Conservation (phyloP, 2,329 filamentous ascomycete genomes). For the Coleophoma eucalyptorum region DNA sequence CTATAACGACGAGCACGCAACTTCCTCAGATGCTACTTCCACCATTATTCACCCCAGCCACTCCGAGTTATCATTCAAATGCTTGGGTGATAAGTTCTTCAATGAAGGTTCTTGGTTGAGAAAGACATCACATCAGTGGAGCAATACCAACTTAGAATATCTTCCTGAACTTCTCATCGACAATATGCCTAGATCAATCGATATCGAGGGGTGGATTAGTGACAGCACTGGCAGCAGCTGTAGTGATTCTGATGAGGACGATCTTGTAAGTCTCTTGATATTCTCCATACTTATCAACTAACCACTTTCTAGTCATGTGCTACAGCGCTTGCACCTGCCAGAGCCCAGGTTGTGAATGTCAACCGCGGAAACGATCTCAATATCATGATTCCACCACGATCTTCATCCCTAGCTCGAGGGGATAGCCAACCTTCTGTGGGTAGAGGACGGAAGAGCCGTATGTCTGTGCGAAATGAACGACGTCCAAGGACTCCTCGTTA, state of each 20-base stretch:
- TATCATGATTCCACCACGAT: slow-evolving; percentile 13
- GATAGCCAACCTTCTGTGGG: neutral
- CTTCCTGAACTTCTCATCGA: slow-evolving; percentile 5
- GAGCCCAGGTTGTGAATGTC: slow-evolving; percentile 19
- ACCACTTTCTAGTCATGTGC: slow-evolving; percentile 14
- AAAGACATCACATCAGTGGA: slow-evolving; percentile 4
- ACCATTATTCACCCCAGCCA: neutral
- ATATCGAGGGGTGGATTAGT: slow-evolving; percentile 19
- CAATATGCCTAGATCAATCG: slow-evolving; percentile 5
- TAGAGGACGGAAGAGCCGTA: slow-evolving; percentile 6
- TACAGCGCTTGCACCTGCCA: slow-evolving; percentile 16
- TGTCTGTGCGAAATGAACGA: neutral
- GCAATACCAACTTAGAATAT: neutral
- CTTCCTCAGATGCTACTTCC: too few species aligned
- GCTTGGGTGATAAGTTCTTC: slow-evolving; percentile 10
- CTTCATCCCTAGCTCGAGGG: slow-evolving; percentile 11
- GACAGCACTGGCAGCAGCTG: slow-evolving; percentile 11
- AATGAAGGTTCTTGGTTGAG: slow-evolving; percentile 15
- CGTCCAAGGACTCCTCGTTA: neutral
- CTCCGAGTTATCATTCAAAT: slow-evolving; percentile 23
- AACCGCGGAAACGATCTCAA: slow-evolving; percentile 3
- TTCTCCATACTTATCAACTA: neutral
- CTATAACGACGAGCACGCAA: neutral
- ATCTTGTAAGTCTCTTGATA: slow-evolving; percentile 14
- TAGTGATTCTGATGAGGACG: slow-evolving; percentile 11